Evolutionary conservation across 78 protist species (phyloP).

Genomic region (Dictyostelium brefeldianum): DNA sequence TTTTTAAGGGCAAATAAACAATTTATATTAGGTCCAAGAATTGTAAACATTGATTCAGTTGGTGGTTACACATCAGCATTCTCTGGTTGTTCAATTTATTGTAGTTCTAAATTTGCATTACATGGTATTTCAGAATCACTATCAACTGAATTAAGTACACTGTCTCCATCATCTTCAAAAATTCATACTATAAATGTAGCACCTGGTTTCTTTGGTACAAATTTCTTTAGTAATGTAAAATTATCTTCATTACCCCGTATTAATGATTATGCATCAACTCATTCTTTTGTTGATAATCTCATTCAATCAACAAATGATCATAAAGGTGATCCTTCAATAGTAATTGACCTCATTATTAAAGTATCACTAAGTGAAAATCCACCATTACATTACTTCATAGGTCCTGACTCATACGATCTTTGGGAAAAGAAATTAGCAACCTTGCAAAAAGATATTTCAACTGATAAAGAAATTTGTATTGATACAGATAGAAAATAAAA

Average conservation of each 20-base stretch:
- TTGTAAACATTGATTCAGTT: constrained; percentile 21
- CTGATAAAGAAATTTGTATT: neutral
- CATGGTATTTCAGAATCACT: constrained; percentile 27
- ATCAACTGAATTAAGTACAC: neutral
- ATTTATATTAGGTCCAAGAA: neutral
- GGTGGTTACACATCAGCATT: neutral
- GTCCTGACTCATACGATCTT: neutral
- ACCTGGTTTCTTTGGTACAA: constrained; percentile 12
- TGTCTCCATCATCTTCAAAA: neutral
- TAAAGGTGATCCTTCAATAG: constrained; percentile 26
- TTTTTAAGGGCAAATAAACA: constrained; percentile 4
- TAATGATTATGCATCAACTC: neutral
- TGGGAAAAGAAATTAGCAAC: neutral
- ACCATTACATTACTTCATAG: neutral
- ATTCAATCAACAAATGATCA: neutral
- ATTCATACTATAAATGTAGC: neutral
- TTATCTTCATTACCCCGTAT: neutral
- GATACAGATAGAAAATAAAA: neutral
- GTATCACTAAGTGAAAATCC: neutral
- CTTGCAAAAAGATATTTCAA: neutral
- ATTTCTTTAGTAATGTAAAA: neutral
- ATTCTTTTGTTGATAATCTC: neutral
- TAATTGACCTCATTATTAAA: neutral
- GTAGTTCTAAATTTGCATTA: constrained; percentile 44
- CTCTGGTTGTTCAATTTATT: neutral